Evolutionary conservation across 306 rosid genomes (phyloP), one percentile per base, ranked within the genome.

Genomic region (Crataegus laevigata): DNA sequence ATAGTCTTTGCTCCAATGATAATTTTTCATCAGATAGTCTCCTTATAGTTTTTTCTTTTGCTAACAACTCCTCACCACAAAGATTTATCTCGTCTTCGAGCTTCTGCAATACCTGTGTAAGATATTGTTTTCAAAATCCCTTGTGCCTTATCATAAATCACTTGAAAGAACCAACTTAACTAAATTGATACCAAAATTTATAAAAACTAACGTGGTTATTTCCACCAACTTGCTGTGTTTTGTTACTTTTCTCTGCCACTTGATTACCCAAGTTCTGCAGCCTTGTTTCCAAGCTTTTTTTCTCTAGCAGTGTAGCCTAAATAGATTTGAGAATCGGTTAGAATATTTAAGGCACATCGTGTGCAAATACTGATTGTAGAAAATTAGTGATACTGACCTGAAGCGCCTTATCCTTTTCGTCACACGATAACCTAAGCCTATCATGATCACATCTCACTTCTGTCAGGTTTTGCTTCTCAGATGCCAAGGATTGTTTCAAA

Each of bases 81-180:
- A 84, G 78, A 78, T 89, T 89, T 77, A 90, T 77, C 81, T 92
- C 99, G 15, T 90, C 91, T 73, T 90, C 89, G 69, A 89, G 91
- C 76, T 89, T 92, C 40, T 75, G 84, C 51, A 87, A 73, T 45
- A 79, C 87, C 92, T 90, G 69, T 74, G 61, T 14, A 64, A 45
- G 32, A 69, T 25, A 76, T 62, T 80, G 74, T 62, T 50, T 61
- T 25, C 66, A 25, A 55, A 69, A 60, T 64, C 55, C 47, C 69
- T 26, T 72, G 28, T 58, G 51, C 28, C 18, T 77, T 25, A 67
- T 54, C 62, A 65, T 57, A 77, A 45, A 45, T 14, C 22, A 45
- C 29, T 28, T 62, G 30, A 59, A 40, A 42, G 74, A 78, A 72
- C 71, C 43, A 69, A 15, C 64, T 29, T 28, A 24, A 62, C 32